phyloP scores from a whole-genome alignment of 345 rosid genomes.

The Linum trigynum region DNA sequence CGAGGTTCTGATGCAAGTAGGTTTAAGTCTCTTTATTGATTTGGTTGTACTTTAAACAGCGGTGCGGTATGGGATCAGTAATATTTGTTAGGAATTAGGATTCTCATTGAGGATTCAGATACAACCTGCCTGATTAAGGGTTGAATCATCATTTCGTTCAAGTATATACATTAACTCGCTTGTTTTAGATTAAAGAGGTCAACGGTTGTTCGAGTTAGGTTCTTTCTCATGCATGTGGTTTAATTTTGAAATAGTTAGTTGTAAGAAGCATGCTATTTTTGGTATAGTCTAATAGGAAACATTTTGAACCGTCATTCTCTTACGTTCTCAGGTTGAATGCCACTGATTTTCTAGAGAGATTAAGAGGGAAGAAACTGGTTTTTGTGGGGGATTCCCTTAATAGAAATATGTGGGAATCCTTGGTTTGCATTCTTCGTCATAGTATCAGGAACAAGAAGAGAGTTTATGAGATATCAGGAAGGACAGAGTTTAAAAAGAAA shows the following conservation, averaged over 20 bases:
- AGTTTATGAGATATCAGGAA: constrained; percentile 69
- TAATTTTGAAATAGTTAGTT: neutral
- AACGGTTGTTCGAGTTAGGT: neutral
- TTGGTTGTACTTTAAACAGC: too few relatives aligned
- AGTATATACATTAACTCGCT: neutral
- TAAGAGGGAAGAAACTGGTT: constrained; percentile 71
- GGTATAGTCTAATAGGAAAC: neutral
- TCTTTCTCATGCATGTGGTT: neutral
- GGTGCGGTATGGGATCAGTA: too few relatives aligned
- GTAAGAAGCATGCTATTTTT: neutral
- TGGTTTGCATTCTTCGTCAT: constrained; percentile 70
- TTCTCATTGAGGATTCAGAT: too few relatives aligned
- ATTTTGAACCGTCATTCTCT: neutral
- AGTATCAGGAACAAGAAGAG: constrained; percentile 51
- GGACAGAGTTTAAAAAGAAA: constrained; percentile 65
- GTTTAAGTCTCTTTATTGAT: too few relatives aligned
- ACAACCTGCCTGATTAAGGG: too few relatives aligned
- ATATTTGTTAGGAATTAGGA: too few relatives aligned
- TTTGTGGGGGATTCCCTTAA: constrained; percentile 85
- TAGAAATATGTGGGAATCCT: constrained; percentile 93
- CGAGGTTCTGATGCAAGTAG: too few relatives aligned
- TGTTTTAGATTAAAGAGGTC: neutral
- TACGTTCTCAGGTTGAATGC: constrained; percentile 47
- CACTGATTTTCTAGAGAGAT: constrained; percentile 68
- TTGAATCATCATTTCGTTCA: too few relatives aligned